phyloP scores from a whole-genome alignment of 1,139 yeast species.

The Pneumocystis sp. region DNA sequence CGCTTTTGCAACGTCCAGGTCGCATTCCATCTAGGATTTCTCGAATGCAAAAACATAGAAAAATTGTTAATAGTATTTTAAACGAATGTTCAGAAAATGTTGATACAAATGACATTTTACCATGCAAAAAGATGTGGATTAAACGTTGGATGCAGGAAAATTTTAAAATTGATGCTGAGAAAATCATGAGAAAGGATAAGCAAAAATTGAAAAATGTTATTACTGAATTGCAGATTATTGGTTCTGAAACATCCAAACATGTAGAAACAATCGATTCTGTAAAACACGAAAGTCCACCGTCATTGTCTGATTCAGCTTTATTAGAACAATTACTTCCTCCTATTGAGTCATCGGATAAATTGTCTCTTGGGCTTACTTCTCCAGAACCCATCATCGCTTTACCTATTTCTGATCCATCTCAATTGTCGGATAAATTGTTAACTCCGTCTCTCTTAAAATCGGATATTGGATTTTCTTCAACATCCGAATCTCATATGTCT shows the following conservation, averaged over 20 bases:
- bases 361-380: background rate
- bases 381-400: background rate
- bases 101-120: background rate
- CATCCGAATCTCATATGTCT: background rate
- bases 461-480: background rate
- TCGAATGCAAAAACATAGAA: background rate
- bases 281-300: background rate
- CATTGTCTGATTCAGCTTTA: background rate
- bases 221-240: background rate
- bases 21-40: background rate
- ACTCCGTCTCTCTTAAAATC: background rate
- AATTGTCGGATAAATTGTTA: background rate
- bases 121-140: conserved; percentile 2
- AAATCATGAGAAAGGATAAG: background rate
- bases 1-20: background rate
- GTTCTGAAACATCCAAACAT: background rate
- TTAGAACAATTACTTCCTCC: background rate
- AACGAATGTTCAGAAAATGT: background rate
- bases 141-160: background rate
- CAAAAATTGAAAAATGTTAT: background rate
- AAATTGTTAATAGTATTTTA: background rate
- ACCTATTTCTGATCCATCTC: background rate
- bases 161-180: background rate
- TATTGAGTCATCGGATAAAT: background rate
- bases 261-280: background rate